Conservation (phyloP, 192 early-diverging fungal genomes). For the Linnemannia exigua region DNA sequence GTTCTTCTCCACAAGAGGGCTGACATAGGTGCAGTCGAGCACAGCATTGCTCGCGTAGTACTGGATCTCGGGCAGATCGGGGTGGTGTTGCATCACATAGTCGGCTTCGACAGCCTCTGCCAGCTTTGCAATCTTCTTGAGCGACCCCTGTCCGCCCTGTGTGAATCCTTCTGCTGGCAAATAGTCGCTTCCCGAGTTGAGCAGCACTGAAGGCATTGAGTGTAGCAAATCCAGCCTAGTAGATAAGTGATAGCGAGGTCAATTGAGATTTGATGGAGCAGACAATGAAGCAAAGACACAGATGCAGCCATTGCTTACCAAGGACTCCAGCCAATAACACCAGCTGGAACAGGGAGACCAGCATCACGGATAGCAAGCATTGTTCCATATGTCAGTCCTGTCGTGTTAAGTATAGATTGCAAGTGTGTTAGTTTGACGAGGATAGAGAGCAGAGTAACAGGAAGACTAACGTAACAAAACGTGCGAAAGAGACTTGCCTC, state of each 20-base stretch:
- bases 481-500: constrained; percentile 36
- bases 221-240: constrained; percentile 62
- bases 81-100: constrained; percentile 31
- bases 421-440: constrained; percentile 47
- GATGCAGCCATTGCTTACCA: constrained; percentile 59
- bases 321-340: constrained; percentile 69
- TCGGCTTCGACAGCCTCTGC: constrained; percentile 10
- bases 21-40: constrained; percentile 59
- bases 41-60: constrained; percentile 62
- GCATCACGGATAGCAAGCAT: constrained; percentile 71
- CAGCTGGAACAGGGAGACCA: constrained; percentile 68
- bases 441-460: constrained; percentile 3
- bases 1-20: constrained; percentile 58
- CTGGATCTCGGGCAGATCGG: constrained; percentile 55
- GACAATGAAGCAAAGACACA: too few species aligned
- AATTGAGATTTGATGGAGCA: background rate
- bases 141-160: constrained; percentile 25
- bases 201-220: constrained; percentile 58
- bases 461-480: constrained; percentile 64
- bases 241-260: background rate
- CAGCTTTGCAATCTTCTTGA: constrained; percentile 20
- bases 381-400: constrained; percentile 64
- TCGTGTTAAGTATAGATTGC: constrained; percentile 2
- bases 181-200: constrained; percentile 55
- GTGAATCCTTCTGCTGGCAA: constrained; percentile 58